phyloP scores from a whole-genome alignment of 495 filamentous ascomycete species.

The Entonaema liquescens region DNA sequence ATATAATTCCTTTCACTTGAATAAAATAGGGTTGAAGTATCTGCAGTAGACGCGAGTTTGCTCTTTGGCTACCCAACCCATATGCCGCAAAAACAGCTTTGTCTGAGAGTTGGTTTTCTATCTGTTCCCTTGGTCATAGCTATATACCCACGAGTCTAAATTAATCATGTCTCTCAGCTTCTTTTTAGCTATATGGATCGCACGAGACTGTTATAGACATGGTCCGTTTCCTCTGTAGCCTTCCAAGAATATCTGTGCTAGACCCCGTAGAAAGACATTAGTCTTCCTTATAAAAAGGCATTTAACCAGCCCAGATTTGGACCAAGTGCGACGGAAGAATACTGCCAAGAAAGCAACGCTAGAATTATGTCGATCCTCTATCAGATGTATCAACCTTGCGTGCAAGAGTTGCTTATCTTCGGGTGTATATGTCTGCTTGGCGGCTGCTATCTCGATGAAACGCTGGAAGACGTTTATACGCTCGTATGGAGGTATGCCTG shows the following conservation, averaged over 20 bases:
- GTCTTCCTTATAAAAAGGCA: not conserved
- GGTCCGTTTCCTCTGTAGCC: conserved; percentile 1
- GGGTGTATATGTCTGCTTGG: conserved; percentile 21
- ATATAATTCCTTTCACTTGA: not conserved
- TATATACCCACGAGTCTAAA: not conserved
- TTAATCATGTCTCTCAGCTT: conserved; percentile 11
- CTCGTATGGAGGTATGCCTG: conserved; percentile 31
- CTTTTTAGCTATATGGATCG: conserved; percentile 10
- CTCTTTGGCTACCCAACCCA: not conserved
- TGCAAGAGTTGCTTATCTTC: conserved; percentile 12
- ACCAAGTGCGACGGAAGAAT: not conserved
- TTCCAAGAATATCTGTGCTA: not conserved
- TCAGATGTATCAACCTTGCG: conserved; percentile 6
- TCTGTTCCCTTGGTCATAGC: conserved; percentile 1
- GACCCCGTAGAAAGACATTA: not conserved
- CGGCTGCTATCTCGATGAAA: conserved; percentile 11
- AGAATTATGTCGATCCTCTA: not conserved
- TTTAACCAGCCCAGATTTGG: not conserved
- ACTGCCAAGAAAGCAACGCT: not conserved
- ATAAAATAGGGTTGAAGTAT: not conserved
- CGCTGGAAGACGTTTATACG: conserved; percentile 23
- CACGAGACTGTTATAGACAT: conserved; percentile 10
- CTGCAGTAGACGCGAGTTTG: not conserved
- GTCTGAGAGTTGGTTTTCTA: conserved; percentile 12
- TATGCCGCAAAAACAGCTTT: not conserved